Base-by-base conservation (phyloP, 495 filamentous ascomycete species). In the Trichoderma parareesei region DNA sequence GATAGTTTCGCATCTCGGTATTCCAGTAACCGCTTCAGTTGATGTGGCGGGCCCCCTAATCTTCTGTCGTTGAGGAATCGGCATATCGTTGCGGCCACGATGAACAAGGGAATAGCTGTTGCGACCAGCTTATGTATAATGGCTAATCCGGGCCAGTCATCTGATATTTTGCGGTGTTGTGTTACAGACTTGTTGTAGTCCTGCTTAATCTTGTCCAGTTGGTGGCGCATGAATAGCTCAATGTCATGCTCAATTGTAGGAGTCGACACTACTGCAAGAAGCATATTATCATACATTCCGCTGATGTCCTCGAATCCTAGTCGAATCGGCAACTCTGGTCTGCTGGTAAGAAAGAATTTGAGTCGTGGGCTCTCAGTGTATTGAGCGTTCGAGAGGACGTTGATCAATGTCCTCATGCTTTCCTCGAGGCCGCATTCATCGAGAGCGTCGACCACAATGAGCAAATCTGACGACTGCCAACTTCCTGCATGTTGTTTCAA, bases 381-480 rank as follows among this genome's bases (percentile, higher is more conserved):
- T 14, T 71, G 64, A 43, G 71, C 64, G 18, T 66, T 55, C 18
- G 75, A 67, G 2, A 82, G 65, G 2, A 83, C 57, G 11, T 53
- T 61, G 37, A 85, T 71, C 42, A 85, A 70, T 10, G 48, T 61
- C 67, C 64, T 67, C 0, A 80, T 67, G 65, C 81, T 75, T 27
- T 75, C 48, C 13, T 81, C 75, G 6, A 67, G 20, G 3, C 78
- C 77, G 64, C 79, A 85, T 66, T 84, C 80, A 60, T 84, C 83
- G n/a, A 85, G 72, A 62, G 82, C 82, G 66, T 85, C 82, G 37
- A 85, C 70, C 9, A 83, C 75, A 13, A 84, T 71, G n/a, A 78
- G 63, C 10, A 75, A 14, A 14, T 62, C 13, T 57, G 53, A 10
- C 53, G 20, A 33, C 53, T 27, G 27, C 27, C 53, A 37, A 35